These are phyloP conservation scores for Rhynchosporium secalis DNA, from an alignment of 2,329 filamentous ascomycete genomes.

Conservation along the genomic window DNA sequence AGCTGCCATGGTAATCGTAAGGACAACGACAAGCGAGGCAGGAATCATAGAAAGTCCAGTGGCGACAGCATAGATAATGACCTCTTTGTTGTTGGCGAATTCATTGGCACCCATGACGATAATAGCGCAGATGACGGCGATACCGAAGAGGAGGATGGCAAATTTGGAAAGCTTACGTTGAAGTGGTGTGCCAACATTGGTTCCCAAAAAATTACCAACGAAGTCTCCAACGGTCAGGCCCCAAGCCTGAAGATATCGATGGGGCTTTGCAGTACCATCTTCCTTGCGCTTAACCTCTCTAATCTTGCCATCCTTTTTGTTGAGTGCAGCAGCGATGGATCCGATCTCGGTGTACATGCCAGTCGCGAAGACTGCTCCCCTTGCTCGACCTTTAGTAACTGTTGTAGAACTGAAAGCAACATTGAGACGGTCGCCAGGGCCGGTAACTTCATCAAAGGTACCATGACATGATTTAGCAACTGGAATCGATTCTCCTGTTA, in stretches of 20 bases:
- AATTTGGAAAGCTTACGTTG: slow-evolving; percentile 65
- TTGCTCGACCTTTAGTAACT: slow-evolving; percentile 61
- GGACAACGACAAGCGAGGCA: slow-evolving; percentile 61
- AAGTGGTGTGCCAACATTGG: slow-evolving; percentile 66
- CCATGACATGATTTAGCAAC: slow-evolving; percentile 53
- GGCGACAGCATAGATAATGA: slow-evolving; percentile 64
- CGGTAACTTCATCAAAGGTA: slow-evolving; percentile 52
- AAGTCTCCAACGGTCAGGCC: slow-evolving; percentile 52
- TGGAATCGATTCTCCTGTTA: slow-evolving; percentile 63
- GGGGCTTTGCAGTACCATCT: slow-evolving; percentile 50
- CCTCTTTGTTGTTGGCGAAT: slow-evolving; percentile 51
- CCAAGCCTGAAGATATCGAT: slow-evolving; percentile 46
- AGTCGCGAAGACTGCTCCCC: slow-evolving; percentile 60
- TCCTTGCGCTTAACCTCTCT: slow-evolving; percentile 50
- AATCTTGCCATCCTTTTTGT: slow-evolving; percentile 50
- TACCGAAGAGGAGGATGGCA: slow-evolving; percentile 60
- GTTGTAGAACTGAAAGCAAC: slow-evolving; percentile 62
- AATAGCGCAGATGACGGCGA: slow-evolving; percentile 64
- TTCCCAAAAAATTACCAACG: slow-evolving; percentile 60
- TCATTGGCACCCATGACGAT: slow-evolving; percentile 63
- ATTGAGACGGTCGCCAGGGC: slow-evolving; percentile 61
- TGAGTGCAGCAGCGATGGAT: slow-evolving; percentile 61
- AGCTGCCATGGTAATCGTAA: slow-evolving; percentile 67
- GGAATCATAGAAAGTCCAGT: slow-evolving; percentile 62
- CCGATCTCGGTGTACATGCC: slow-evolving; percentile 64